Conservation (phyloP, 164 flowering plant genomes). For the Annona cherimola region DNA sequence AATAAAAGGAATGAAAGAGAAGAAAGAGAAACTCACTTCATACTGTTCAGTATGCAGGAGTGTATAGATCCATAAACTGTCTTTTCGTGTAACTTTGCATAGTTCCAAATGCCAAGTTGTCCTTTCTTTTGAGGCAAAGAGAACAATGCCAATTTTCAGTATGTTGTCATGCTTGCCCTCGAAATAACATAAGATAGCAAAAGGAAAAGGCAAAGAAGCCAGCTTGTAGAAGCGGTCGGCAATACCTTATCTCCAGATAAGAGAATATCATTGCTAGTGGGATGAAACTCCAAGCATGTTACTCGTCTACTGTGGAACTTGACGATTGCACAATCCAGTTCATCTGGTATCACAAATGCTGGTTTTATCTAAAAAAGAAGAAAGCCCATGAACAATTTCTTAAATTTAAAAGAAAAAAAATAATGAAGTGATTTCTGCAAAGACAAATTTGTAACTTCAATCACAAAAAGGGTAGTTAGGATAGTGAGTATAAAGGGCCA, state of each 20-base stretch:
- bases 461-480: too few relatives aligned
- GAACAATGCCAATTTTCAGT: slow-evolving; percentile 6
- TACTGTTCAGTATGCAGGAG: slow-evolving; percentile 66
- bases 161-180: neutral
- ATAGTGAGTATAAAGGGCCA: too few relatives aligned
- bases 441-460: too few relatives aligned
- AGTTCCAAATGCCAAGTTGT: slow-evolving; percentile 98
- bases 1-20: too few relatives aligned
- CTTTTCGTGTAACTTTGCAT: slow-evolving; percentile 62
- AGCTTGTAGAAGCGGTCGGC: neutral
- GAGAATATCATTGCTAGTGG: slow-evolving; percentile 69
- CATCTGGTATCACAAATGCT: slow-evolving; percentile 63
- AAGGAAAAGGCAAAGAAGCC: neutral
- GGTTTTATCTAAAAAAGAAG: slow-evolving; percentile 54
- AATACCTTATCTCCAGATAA: slow-evolving; percentile 93
- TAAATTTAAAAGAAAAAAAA: too few relatives aligned
- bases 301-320: slow-evolving; percentile 88
- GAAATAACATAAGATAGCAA: neutral
- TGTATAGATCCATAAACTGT: slow-evolving; percentile 80
- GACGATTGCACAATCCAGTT: slow-evolving; percentile 71
- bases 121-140: slow-evolving; percentile 61
- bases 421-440: too few relatives aligned
- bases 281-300: slow-evolving; percentile 94
- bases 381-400: neutral
- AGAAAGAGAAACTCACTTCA: slow-evolving; percentile 45